Evolutionary conservation across 306 rosid genomes (phyloP), one percentile per base, ranked within the genome.

Genomic region (Prunus dulcis): DNA sequence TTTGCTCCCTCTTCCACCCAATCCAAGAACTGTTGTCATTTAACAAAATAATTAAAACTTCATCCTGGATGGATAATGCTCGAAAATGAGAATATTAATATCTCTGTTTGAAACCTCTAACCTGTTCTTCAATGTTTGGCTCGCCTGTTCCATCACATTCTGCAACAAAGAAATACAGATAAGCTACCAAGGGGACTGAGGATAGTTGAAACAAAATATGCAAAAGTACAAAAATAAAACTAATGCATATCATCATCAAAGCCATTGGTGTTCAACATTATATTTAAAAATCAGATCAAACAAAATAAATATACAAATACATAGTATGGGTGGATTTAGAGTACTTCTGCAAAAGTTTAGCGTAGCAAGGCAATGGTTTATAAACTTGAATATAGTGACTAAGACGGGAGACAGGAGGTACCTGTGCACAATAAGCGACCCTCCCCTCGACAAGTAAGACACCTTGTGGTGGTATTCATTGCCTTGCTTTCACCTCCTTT

Each of bases 91-190:
- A 64, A 20, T 19, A 66, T 62, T 18, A 30, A 32, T 25, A 22
- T 49, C 2, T 50, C 14, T 65, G 53, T 45, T 20, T 20, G n/a
- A 53, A 51, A 79, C 30, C 28, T 71, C 90, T 86, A 77, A 95
- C 99, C 87, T 95, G 97, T 51, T 90, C 90, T 78, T 95, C 99
- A 28, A 95, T 51, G 76, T 95, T 95, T 34, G 96, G 91, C 83
- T 95, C 99, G 6, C 99, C 97, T 1, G 86, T 55, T 80, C 99
- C 97, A 17, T 95, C 99, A 69, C 99, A 95, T 83, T 90, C 99
- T 95, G 91, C 79, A 74, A 76, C 70, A 55, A 67, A 79, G 46
- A 85, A 84, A 69, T 15, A 15, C 34, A 4, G 49, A 52, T 14
- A 32, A 25, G 30, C 41, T 47, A 71, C 17, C 23, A 32, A 34